Evolutionary conservation across 2,329 filamentous ascomycete genomes (phyloP).

Genomic region (Penicillium thymicola): DNA sequence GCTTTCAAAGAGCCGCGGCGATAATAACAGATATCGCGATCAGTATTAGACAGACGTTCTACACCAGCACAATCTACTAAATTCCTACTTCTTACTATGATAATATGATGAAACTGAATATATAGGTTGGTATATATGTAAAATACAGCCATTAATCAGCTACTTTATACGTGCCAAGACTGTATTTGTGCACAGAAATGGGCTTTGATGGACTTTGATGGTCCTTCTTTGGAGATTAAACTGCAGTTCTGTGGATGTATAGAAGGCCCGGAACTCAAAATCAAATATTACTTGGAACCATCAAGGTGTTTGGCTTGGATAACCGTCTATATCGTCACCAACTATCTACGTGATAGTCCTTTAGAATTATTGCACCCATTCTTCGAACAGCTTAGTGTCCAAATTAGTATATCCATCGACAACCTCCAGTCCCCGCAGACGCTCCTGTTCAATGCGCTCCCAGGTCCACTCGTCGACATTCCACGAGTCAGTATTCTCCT

Average conservation of each 20-base stretch:
- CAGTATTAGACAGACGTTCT: no score
- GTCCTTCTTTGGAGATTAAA: not conserved
- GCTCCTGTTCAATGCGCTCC: slow-evolving; percentile 58
- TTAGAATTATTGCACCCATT: slow-evolving; percentile 34
- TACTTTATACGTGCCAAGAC: no score
- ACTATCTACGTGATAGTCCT: not conserved
- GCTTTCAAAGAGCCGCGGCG: no score
- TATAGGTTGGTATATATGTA: no score
- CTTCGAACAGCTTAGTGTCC: slow-evolving; percentile 51
- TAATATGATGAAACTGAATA: no score
- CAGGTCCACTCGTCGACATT: slow-evolving; percentile 54
- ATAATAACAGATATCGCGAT: no score
- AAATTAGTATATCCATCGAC: slow-evolving; percentile 55
- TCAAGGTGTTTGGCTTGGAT: not conserved
- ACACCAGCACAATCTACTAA: no score
- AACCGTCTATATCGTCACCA: not conserved
- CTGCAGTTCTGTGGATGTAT: slow-evolving; percentile 1
- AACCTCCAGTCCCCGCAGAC: slow-evolving; percentile 53
- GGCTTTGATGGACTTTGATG: no score
- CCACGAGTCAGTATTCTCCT: slow-evolving; percentile 32
- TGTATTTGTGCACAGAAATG: no score
- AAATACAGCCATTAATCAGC: no score
- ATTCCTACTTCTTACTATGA: no score
- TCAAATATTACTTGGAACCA: slow-evolving; percentile 1
- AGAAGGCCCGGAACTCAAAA: not conserved